Evolutionary conservation across 169 alveolate species (phyloP), one percentile per base, ranked within the genome.

Genomic region (Babesia divergens): DNA sequence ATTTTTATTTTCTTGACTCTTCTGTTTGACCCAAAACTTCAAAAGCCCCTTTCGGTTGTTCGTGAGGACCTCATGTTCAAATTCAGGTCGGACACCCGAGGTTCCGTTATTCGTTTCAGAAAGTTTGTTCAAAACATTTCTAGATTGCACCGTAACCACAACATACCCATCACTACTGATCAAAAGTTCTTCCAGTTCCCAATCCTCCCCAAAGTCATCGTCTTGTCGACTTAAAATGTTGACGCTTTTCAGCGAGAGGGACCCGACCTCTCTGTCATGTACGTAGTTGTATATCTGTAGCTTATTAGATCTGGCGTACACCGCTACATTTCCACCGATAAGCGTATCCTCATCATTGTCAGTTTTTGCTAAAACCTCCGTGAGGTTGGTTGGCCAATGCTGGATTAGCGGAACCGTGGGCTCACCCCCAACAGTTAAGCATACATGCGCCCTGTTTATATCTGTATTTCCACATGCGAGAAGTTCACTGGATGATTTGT

Each of bases 151-250:
- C 22, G 80, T 65, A 6, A 74, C 59, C 44, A 65, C 75, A 16
- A 64, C 72, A n/a, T 31, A 7, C 31, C 80, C 70, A 32, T 65
- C 75, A 4, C 22, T 51, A 35, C 65, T 42, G 11, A 74, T 50
- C 28, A 20, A 26, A 2, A 65, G 31, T 28, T 35, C 52, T 32
- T 62, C 80, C n/a, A 53, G 58, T 22, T 64, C 47, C 69, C 75
- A 76, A 35, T 76, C 62, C 50, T 65, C 64, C 22, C 85, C 85
- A 14, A 62, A 62, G n/a, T 67, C 82, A 26, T 79, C 76, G 47
- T 79, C 82, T 52, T 79, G 87, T 0, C 87, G 52, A 20, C 74
- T 65, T 34, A 79, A 34, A 34, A 54, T 56, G 26, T 68, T 79
- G 1, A 58, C 87, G 42, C 52, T 79, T 37, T 65, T 79, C 22